These are phyloP conservation scores for Trichoderma cornu-damae DNA, from an alignment of 2,329 filamentous ascomycete species.

Conservation along the genomic window DNA sequence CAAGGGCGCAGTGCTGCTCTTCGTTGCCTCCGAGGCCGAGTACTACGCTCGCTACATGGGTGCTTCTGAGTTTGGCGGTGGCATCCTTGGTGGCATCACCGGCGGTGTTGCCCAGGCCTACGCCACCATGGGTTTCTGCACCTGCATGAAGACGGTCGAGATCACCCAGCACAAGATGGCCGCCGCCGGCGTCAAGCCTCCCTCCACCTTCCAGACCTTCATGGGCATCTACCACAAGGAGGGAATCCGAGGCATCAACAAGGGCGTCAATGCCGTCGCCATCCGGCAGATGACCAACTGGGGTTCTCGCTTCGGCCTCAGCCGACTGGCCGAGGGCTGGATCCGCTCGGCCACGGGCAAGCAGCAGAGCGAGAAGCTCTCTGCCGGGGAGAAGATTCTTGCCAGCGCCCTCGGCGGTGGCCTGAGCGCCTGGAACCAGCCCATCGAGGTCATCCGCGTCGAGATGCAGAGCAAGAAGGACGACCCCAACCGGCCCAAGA, in stretches of 20 bases:
- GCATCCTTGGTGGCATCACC: constrained; percentile 85
- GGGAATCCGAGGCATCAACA: constrained; percentile 94
- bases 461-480: constrained; percentile 99
- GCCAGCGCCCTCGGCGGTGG: constrained; percentile 87
- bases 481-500: constrained; percentile 97
- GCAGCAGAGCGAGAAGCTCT: constrained; percentile 71
- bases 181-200: constrained; percentile 73
- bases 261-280: constrained; percentile 95
- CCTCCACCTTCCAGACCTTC: constrained; percentile 90
- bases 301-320: constrained; percentile 93
- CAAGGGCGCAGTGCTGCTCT: constrained; percentile 97
- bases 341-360: constrained; percentile 78
- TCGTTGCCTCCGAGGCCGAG: constrained; percentile 97
- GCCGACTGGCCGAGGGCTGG: constrained; percentile 80
- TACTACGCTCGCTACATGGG: constrained; percentile 83
- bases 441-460: constrained; percentile 98
- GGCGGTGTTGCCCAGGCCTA: constrained; percentile 97
- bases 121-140: constrained; percentile 99
- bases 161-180: constrained; percentile 98
- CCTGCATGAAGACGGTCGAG: constrained; percentile 99
- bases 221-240: constrained; percentile 95
- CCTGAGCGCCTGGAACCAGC: constrained; percentile 97
- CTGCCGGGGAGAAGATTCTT: constrained; percentile 78
- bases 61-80: constrained; percentile 78
- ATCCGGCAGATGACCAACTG: constrained; percentile 99